Percentiles rank a stretch among this genome's conserved stretches.
Evolutionary conservation across 1,284 basidiomycete species (phyloP).

Genomic region (Uromyces viciae-fabae): DNA sequence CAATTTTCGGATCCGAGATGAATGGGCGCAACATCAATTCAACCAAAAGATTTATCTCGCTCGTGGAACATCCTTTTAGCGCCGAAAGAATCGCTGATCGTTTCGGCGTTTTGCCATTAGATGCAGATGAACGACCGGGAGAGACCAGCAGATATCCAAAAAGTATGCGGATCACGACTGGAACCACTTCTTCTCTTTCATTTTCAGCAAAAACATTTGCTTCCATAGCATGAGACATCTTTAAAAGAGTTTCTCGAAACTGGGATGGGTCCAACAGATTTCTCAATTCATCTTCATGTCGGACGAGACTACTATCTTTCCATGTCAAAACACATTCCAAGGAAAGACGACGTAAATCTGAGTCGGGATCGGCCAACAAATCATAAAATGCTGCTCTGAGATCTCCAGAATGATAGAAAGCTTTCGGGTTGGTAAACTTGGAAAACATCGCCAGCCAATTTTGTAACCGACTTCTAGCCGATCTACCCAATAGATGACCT

Average conservation of each 20-base stretch:
- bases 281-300: conserved; percentile 68
- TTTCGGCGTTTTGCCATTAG: conserved; percentile 66
- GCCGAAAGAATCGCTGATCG: conserved; percentile 72
- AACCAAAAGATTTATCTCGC: conserved; percentile 73
- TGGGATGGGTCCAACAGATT: conserved; percentile 76
- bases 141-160: conserved; percentile 86
- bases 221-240: conserved; percentile 63
- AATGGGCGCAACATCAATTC: conserved; percentile 83
- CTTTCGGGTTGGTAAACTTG: conserved; percentile 86
- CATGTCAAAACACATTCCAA: conserved; percentile 79
- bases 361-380: conserved; percentile 82
- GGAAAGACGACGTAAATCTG: conserved; percentile 70
- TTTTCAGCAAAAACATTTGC: conserved; percentile 62
- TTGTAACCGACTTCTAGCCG: conserved; percentile 62
- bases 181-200: conserved; percentile 70
- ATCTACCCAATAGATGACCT: conserved; percentile 55
- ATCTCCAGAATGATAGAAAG: conserved; percentile 67
- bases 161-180: conserved; percentile 70
- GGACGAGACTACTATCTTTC: conserved; percentile 67
- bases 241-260: conserved; percentile 81
- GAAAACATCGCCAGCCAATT: conserved; percentile 81
- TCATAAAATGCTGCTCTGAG: conserved; percentile 68
- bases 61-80: conserved; percentile 67
- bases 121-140: conserved; percentile 63
- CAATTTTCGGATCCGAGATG: conserved; percentile 49